phyloP scores from a whole-genome alignment of 768 basidiomycete species.

The Suillus tomentosus region DNA sequence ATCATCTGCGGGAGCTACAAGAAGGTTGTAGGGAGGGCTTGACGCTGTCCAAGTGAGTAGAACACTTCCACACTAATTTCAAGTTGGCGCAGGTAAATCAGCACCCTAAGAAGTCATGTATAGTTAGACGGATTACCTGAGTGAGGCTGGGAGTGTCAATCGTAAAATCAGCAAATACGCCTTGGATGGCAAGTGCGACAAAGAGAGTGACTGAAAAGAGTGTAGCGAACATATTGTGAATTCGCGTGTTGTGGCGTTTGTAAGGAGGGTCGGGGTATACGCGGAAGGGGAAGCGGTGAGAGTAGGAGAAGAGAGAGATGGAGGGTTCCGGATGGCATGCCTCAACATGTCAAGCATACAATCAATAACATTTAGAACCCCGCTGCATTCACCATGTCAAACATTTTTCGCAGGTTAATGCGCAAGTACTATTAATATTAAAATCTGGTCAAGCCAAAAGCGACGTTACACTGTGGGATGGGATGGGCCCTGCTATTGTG shows the following conservation, averaged over 20 bases:
- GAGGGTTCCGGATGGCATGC: background rate
- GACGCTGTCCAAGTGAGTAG: conserved; percentile 54
- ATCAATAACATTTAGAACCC: background rate
- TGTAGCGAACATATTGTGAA: conserved; percentile 68
- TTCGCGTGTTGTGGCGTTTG: background rate
- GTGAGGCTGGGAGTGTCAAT: conserved; percentile 52
- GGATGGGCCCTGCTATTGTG: no score
- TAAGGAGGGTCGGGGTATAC: conserved; percentile 2
- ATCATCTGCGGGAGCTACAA: conserved; percentile 52
- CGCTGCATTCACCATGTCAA: conserved; percentile 1
- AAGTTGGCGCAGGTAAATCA: conserved; percentile 5
- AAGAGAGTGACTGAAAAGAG: conserved; percentile 76
- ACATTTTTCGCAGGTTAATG: background rate
- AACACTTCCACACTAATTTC: conserved; percentile 51
- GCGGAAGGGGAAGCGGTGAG: background rate
- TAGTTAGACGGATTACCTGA: conserved; percentile 43
- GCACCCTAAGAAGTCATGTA: background rate
- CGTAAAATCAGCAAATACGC: conserved; percentile 54
- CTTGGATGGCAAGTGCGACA: conserved; percentile 51
- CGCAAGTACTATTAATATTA: background rate
- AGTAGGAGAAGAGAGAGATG: background rate
- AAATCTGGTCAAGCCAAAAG: background rate
- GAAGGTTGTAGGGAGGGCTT: conserved; percentile 56
- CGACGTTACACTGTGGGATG: no score
- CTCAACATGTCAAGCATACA: background rate